These are phyloP conservation scores for Sanchytrium tribonematis DNA, from an alignment of 371 early-diverging fungal genomes.

Conservation along the genomic window DNA sequence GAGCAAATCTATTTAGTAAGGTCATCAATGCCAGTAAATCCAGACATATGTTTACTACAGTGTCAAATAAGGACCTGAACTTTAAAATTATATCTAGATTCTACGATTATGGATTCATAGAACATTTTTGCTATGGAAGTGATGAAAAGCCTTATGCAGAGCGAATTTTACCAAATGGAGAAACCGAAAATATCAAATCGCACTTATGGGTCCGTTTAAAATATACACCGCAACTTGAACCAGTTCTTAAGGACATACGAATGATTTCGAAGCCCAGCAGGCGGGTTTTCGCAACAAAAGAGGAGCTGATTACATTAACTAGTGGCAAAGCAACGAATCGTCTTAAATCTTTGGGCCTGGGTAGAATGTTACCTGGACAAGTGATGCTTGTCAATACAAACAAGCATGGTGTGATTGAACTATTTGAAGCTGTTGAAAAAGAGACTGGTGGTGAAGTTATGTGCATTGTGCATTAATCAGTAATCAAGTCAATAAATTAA, in stretches of 20 bases:
- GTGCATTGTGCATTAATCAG: not conserved
- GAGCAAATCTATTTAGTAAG: not conserved
- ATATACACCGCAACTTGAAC: not conserved
- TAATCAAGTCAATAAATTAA: not conserved
- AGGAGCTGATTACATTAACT: not conserved
- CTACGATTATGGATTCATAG: not conserved
- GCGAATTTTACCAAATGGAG: too few species aligned
- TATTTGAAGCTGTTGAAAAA: not conserved
- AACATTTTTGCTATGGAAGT: not conserved
- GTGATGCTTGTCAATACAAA: not conserved
- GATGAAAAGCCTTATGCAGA: not conserved
- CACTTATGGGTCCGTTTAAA: not conserved
- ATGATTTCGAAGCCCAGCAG: not conserved
- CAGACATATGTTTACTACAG: not conserved
- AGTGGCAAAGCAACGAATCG: not conserved
- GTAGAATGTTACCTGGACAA: slow-evolving; percentile 1
- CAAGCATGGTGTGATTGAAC: not conserved
- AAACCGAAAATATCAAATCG: too few species aligned
- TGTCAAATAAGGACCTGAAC: not conserved
- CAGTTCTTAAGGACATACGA: not conserved
- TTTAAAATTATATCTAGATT: not conserved
- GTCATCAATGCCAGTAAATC: not conserved
- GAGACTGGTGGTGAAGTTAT: not conserved
- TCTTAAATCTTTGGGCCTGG: not conserved
- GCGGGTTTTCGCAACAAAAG: not conserved